phyloP scores from a whole-genome alignment of 495 filamentous ascomycete genomes.

The Hypoxylon fragiforme region DNA sequence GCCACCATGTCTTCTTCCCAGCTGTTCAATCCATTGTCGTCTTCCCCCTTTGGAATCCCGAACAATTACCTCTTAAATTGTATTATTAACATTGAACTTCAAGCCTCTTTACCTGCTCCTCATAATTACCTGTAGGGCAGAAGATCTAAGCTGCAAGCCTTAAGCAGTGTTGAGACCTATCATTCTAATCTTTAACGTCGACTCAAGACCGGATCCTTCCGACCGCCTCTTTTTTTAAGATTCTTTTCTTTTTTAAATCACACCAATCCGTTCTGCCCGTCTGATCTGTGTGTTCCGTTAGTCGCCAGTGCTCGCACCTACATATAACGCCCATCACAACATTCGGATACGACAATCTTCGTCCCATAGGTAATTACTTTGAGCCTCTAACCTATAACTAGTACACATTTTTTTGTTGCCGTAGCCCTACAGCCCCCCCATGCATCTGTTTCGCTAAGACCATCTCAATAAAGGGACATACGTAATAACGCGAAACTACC shows the following conservation, averaged over 20 bases:
- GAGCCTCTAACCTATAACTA: not conserved
- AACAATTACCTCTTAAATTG: slow-evolving; percentile 1
- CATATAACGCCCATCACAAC: slow-evolving; percentile 6
- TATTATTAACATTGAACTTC: slow-evolving; percentile 8
- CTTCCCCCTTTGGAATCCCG: slow-evolving; percentile 26
- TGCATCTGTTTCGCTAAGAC: slow-evolving; percentile 2
- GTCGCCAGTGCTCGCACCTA: slow-evolving; percentile 3
- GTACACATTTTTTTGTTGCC: not conserved
- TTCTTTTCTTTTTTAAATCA: slow-evolving; percentile 6
- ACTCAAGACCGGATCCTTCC: slow-evolving; percentile 23
- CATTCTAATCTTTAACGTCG: not conserved
- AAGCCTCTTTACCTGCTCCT: too few species aligned
- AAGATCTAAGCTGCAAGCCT: slow-evolving; percentile 3
- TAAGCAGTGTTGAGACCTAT: slow-evolving; percentile 11
- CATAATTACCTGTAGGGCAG: too few species aligned
- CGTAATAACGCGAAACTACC: slow-evolving; percentile 22
- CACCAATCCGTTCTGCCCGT: slow-evolving; percentile 9
- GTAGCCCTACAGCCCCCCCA: slow-evolving; percentile 13
- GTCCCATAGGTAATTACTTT: slow-evolving; percentile 7
- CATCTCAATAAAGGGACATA: slow-evolving; percentile 7
- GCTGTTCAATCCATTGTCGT: slow-evolving; percentile 16
- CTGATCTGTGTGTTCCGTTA: slow-evolving; percentile 7
- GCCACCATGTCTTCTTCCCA: slow-evolving; percentile 29
- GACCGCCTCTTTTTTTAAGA: slow-evolving; percentile 7
- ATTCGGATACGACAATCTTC: slow-evolving; percentile 6